Conservation (phyloP, 257 asterid species). For the Lantana camara region DNA sequence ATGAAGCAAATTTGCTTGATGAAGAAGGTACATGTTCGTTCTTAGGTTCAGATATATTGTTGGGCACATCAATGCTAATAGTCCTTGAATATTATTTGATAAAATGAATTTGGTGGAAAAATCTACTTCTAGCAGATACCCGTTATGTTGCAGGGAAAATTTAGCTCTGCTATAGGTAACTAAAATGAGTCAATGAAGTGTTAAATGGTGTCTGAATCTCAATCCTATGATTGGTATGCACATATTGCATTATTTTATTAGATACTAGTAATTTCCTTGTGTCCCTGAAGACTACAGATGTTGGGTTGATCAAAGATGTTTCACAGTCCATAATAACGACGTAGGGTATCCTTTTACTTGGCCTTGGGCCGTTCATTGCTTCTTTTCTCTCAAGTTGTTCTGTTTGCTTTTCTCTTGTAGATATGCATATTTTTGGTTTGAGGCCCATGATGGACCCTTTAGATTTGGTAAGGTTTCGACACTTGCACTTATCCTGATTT, state of each 20-base stretch:
- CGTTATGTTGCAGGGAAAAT: constrained; percentile 3
- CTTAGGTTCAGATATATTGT: constrained; percentile 18
- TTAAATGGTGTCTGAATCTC: constrained; percentile 21
- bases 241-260: constrained; percentile 1
- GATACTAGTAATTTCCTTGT: neutral
- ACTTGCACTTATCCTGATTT: constrained; percentile 13
- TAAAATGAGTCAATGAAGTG: constrained; percentile 6
- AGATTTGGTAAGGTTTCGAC: constrained; percentile 71
- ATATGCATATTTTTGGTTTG: constrained; percentile 90
- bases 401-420: constrained; percentile 59
- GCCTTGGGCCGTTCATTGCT: constrained; percentile 1
- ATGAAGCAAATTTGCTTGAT: constrained; percentile 82
- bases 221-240: constrained; percentile 12
- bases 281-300: constrained; percentile 15
- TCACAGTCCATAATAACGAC: constrained; percentile 8
- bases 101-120: constrained; percentile 15
- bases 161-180: constrained; percentile 17
- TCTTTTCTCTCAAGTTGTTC: constrained; percentile 28
- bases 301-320: constrained; percentile 10
- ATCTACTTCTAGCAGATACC: no score
- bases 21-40: constrained; percentile 64
- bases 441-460: constrained; percentile 84
- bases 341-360: constrained; percentile 10
- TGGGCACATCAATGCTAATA: constrained; percentile 3
- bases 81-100: constrained; percentile 9